phyloP scores from a whole-genome alignment of 1,284 basidiomycete genomes.

The Fomitopsis betulina region DNA sequence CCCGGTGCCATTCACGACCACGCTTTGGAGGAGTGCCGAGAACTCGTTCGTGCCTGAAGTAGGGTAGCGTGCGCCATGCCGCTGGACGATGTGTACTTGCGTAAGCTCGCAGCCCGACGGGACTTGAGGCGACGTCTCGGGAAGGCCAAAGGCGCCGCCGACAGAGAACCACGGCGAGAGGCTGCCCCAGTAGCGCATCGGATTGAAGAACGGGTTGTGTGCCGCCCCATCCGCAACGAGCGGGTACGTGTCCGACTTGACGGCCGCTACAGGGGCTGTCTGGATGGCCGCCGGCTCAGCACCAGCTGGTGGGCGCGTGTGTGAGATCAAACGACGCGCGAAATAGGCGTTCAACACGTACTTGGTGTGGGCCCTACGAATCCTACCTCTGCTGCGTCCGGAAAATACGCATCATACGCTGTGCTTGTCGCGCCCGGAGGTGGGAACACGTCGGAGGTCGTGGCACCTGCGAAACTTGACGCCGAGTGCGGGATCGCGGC shows the following conservation, averaged over 20 bases:
- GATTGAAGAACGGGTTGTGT: constrained; percentile 19
- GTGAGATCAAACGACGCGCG: not conserved
- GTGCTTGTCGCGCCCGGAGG: constrained; percentile 21
- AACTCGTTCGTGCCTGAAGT: constrained; percentile 37
- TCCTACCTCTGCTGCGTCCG: constrained; percentile 22
- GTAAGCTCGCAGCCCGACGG: constrained; percentile 47
- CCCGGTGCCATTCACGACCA: constrained; percentile 26
- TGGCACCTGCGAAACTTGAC: constrained; percentile 25
- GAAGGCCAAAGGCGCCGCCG: constrained; percentile 44
- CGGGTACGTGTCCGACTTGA: constrained; percentile 20
- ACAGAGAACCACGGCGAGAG: constrained; percentile 57
- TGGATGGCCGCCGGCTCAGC: constrained; percentile 25
- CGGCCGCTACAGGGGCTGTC: constrained; percentile 22
- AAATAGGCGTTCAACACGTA: constrained; percentile 7
- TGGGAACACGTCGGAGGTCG: constrained; percentile 23
- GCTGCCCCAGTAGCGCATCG: constrained; percentile 43
- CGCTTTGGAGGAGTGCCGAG: constrained; percentile 36
- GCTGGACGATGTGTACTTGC: constrained; percentile 51
- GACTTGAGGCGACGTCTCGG: constrained; percentile 41
- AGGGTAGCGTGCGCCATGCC: constrained; percentile 52
- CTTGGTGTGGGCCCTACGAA: constrained; percentile 28
- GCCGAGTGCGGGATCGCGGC: constrained; percentile 8
- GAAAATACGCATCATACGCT: constrained; percentile 23
- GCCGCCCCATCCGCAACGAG: constrained; percentile 11
- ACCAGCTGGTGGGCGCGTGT: constrained; percentile 12